Evolutionary conservation across 2,329 filamentous ascomycete genomes (phyloP).

Genomic region (Raffaelea arxii): DNA sequence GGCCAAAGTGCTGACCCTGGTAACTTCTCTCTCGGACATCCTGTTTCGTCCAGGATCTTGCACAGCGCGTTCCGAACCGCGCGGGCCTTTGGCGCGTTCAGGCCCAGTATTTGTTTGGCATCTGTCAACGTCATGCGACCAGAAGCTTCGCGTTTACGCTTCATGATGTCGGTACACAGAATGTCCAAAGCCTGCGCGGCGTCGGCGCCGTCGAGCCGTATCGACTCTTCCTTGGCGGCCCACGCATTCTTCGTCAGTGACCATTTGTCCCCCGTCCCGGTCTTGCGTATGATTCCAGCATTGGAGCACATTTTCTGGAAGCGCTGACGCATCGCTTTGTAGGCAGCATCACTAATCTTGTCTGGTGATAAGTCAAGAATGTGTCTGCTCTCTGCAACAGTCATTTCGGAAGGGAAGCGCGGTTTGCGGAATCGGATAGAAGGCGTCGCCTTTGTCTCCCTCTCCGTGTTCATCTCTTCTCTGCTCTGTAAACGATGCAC

Average conservation of each 20-base stretch:
- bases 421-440: slow-evolving; percentile 23
- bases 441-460: not conserved
- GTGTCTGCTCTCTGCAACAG: slow-evolving; percentile 66
- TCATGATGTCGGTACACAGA: slow-evolving; percentile 73
- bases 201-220: slow-evolving; percentile 25
- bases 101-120: slow-evolving; percentile 51
- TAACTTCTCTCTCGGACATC: slow-evolving; percentile 65
- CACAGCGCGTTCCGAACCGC: slow-evolving; percentile 58
- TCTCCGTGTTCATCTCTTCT: not conserved
- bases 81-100: slow-evolving; percentile 39
- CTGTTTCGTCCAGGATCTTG: slow-evolving; percentile 51
- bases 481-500: not conserved
- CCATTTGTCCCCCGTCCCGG: slow-evolving; percentile 58
- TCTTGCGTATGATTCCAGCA: slow-evolving; percentile 59
- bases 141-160: slow-evolving; percentile 56
- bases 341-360: slow-evolving; percentile 29
- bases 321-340: slow-evolving; percentile 53
- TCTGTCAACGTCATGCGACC: slow-evolving; percentile 62
- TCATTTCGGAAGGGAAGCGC: slow-evolving; percentile 74
- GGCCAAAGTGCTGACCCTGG: slow-evolving; percentile 63
- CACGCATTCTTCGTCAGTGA: no score
- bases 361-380: slow-evolving; percentile 53
- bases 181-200: slow-evolving; percentile 57
- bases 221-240: slow-evolving; percentile 52
- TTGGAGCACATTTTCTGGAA: slow-evolving; percentile 57